Evolutionary conservation across 2,329 filamentous ascomycete genomes (phyloP).

Genomic region (Aspergillus puulaauensis): DNA sequence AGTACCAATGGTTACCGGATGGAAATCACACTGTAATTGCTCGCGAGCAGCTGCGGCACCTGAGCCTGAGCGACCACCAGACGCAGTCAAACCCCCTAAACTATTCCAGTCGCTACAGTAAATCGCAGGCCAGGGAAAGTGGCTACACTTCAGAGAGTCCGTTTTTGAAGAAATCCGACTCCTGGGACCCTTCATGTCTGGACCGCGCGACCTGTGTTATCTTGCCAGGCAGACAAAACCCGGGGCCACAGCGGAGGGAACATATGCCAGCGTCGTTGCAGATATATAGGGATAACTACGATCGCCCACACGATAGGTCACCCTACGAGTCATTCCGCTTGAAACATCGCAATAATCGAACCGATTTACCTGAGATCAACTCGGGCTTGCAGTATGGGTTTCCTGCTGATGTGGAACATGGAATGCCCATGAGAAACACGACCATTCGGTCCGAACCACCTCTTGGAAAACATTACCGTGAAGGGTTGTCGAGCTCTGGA

Average conservation of each 20-base stretch:
- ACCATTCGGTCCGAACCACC: conserved; percentile 7
- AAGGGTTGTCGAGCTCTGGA: not conserved
- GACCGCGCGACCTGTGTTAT: not conserved
- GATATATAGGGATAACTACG: conserved; percentile 7
- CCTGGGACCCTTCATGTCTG: not conserved
- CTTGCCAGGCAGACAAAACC: not conserved
- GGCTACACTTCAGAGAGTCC: not conserved
- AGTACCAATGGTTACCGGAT: not conserved
- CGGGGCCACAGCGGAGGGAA: not conserved
- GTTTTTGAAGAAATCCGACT: not conserved
- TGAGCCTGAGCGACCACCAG: conserved; percentile 4
- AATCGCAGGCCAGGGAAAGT: not conserved
- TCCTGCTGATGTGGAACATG: not conserved
- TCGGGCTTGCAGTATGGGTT: conserved; percentile 3
- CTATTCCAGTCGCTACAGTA: conserved; percentile 10
- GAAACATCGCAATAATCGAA: conserved; percentile 1
- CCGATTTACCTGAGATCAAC: conserved; percentile 7
- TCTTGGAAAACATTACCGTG: not conserved
- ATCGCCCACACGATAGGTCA: conserved; percentile 5
- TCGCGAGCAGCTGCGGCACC: conserved; percentile 9
- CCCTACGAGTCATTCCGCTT: conserved; percentile 7
- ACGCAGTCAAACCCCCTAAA: conserved; percentile 19
- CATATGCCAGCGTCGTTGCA: conserved; percentile 2
- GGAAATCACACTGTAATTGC: not conserved
- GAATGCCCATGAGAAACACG: not conserved